Base-by-base conservation (phyloP, 192 early-diverging fungal species). In the Paraglomus brasilianum region DNA sequence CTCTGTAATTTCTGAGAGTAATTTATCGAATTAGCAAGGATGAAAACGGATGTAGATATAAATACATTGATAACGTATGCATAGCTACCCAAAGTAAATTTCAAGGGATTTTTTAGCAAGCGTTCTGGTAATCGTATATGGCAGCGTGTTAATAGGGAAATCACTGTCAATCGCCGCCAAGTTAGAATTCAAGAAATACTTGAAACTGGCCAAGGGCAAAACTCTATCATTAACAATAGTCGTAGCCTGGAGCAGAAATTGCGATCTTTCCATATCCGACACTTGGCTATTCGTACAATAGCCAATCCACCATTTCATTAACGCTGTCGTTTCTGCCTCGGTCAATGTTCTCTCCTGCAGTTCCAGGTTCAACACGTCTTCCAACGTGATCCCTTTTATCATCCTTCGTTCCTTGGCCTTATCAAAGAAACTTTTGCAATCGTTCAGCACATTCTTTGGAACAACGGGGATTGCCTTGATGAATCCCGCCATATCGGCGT, bases 271-370 rank as follows among this genome's bases (percentile, higher is more conserved):
- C 8, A 21, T 55, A 21, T 55, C 52, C 8, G n/a, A 11, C 7
- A 55, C 17, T 11, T 24, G 17, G 24, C 8, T 21, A n/a, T 58
- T 70, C 11, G 68, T 67, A 5, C 73, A 70, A 69, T 79, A 86
- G 15, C 71, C 74, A 14, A 89, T 78, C 89, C 87, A 93, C 94
- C 94, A 95, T 69, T 85, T 82, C 71, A 95, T 72, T 50, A 91
- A 79, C 0, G 82, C 82, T 0, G 87, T 73, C 74, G 86, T 83
- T 72, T 95, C 91, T 1, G 68, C 61, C 17, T 73, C 70, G 7
- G 78, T 74, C 4, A 93, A 65, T 7, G 82, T 81, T 4, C 88
- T 70, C 44, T 68, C 79, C 30, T 78, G 73, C 0, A 96, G 72
- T 68, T 96, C 93, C n/a, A n/a, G n/a, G 3, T 46, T 51, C 13